These are phyloP conservation scores for Phytophthora pseudosyringae DNA, from an alignment of 352 stramenopile genomes.

Conservation along the genomic window DNA sequence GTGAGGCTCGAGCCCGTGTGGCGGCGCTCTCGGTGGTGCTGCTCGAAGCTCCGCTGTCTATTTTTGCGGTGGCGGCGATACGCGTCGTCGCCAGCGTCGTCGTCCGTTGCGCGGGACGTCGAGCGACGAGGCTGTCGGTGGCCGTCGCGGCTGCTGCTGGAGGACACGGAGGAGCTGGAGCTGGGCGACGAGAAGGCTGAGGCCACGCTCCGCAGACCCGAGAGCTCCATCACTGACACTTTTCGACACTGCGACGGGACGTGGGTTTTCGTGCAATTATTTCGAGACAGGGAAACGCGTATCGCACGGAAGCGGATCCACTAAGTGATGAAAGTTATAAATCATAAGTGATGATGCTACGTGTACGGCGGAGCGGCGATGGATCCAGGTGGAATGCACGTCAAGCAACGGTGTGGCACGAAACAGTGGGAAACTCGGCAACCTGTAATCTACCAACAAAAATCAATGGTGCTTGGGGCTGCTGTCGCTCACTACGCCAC, in stretches of 20 bases:
- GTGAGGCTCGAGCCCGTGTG: constrained; percentile 30
- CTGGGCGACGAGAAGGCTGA: constrained; percentile 23
- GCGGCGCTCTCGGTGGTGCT: constrained; percentile 5
- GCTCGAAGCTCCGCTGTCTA: constrained; percentile 19
- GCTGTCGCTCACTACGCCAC: too few species aligned
- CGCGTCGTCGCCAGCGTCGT: constrained; percentile 17
- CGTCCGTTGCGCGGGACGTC: neutral
- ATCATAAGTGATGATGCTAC: too few species aligned
- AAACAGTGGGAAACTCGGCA: neutral
- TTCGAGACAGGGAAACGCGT: neutral
- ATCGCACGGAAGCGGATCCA: too few species aligned
- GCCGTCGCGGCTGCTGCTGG: constrained; percentile 29
- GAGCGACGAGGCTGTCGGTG: constrained; percentile 5
- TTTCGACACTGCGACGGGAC: constrained; percentile 32
- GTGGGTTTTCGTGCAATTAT: constrained; percentile 2
- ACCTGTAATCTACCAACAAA: too few species aligned
- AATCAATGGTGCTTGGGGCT: too few species aligned
- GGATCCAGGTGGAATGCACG: constrained; percentile 11
- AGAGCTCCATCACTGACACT: constrained; percentile 29
- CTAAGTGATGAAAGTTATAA: too few species aligned
- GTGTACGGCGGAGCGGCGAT: too few species aligned
- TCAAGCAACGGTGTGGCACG: neutral
- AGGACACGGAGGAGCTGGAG: constrained; percentile 37
- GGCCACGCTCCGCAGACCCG: constrained; percentile 9
- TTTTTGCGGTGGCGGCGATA: constrained; percentile 33